Percentiles rank a stretch among this genome's conserved stretches.
These are phyloP conservation scores for Takashimella tepidaria DNA, from an alignment of 1,284 basidiomycete genomes.

Conservation along the genomic window DNA sequence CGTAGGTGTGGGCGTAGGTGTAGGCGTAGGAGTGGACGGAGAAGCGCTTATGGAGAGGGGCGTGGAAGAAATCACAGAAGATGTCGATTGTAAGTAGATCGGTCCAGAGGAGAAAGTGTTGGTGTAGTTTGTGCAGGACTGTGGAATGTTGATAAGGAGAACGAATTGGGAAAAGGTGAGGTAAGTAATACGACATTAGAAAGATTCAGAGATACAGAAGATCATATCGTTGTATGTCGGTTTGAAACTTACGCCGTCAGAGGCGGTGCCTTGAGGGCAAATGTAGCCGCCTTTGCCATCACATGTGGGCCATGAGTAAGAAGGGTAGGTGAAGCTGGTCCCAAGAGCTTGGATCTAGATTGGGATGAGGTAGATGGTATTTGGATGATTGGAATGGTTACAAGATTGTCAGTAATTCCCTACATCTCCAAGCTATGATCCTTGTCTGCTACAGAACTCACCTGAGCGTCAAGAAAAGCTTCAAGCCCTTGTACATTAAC, in stretches of 20 bases:
- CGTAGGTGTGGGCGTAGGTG: neutral
- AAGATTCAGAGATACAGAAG: neutral
- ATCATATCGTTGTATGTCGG: neutral
- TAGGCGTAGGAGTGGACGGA: neutral
- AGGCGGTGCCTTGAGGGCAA: neutral
- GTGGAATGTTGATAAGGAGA: neutral
- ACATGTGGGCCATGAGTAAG: neutral
- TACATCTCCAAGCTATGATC: too few species aligned
- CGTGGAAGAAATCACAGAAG: neutral
- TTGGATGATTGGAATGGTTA: too few species aligned
- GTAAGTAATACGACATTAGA: neutral
- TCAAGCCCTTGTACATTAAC: neutral
- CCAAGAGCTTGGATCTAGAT: neutral
- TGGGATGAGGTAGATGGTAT: neutral
- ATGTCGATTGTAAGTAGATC: neutral
- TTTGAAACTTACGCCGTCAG: neutral
- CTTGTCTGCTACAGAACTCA: neutral
- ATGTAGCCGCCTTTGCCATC: neutral
- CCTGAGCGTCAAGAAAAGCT: neutral
- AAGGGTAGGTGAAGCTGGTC: neutral
- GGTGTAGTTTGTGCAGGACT: neutral
- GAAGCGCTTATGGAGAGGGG: neutral
- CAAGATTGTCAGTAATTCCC: too few species aligned
- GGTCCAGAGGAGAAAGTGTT: neutral
- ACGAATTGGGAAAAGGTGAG: too few species aligned